Evolutionary conservation across 2,329 filamentous ascomycete species (phyloP).

Genomic region (Didymella keratinophila): DNA sequence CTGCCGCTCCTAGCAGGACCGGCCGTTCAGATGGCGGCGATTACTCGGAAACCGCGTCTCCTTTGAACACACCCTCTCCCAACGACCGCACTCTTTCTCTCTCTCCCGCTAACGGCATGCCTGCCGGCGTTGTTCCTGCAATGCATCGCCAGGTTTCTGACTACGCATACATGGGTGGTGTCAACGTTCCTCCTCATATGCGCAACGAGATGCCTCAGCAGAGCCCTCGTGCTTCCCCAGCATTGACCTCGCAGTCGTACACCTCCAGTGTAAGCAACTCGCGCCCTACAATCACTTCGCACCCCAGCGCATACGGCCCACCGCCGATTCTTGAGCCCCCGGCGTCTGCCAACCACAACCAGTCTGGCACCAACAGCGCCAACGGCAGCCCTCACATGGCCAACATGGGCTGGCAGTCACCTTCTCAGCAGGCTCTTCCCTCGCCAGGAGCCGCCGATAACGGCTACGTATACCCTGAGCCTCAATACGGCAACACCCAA

Average conservation of each 20-base stretch:
- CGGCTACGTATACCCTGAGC: constrained; percentile 84
- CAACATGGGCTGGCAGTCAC: constrained; percentile 85
- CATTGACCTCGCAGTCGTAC: constrained; percentile 69
- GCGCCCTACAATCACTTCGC: constrained; percentile 76
- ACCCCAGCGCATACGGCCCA: constrained; percentile 82
- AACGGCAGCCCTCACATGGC: constrained; percentile 86
- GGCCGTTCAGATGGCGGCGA: constrained; percentile 74
- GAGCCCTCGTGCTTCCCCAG: constrained; percentile 71
- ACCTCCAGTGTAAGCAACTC: constrained; percentile 61
- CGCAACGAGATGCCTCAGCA: constrained; percentile 75
- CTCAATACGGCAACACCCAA: constrained; percentile 66
- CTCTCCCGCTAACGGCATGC: constrained; percentile 79
- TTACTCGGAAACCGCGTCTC: constrained; percentile 75
- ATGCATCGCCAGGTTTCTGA: constrained; percentile 74
- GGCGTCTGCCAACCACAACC: constrained; percentile 77
- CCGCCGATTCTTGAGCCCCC: constrained; percentile 85
- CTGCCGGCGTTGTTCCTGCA: constrained; percentile 66
- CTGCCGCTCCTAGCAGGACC: constrained; percentile 56
- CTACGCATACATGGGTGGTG: constrained; percentile 79
- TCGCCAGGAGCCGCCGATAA: constrained; percentile 73
- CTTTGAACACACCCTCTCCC: constrained; percentile 82
- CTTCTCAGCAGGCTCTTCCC: constrained; percentile 75
- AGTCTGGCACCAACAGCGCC: constrained; percentile 67
- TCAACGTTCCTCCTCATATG: constrained; percentile 82
- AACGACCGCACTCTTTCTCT: constrained; percentile 80